Evolutionary conservation across 1,139 yeast genomes (phyloP).

Genomic region (Candida smagusa): DNA sequence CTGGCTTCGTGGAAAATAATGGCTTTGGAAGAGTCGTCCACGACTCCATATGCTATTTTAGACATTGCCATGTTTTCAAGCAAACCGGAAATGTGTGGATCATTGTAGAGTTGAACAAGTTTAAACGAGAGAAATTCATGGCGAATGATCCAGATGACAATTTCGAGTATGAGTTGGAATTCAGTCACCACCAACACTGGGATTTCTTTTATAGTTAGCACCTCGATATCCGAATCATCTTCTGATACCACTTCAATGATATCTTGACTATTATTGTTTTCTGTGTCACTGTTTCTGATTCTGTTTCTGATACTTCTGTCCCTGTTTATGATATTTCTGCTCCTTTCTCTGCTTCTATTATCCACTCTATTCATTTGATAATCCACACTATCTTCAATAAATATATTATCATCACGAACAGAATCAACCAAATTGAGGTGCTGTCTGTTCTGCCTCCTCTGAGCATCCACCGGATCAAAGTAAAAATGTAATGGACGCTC

Average conservation of each 20-base stretch:
- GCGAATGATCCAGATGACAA: constrained; percentile 28
- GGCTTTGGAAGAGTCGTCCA: constrained; percentile 10
- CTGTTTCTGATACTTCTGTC: no score
- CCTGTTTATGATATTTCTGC: no score
- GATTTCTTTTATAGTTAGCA: constrained; percentile 12
- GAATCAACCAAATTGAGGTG: not conserved
- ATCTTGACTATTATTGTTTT: no score
- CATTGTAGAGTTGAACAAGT: constrained; percentile 24
- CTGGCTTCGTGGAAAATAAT: constrained; percentile 29
- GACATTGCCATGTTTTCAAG: constrained; percentile 21
- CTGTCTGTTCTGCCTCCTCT: not conserved
- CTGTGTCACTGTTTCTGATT: no score
- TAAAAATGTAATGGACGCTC: constrained; percentile 1
- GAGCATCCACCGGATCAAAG: constrained; percentile 1
- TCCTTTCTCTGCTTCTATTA: no score
- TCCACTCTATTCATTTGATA: no score
- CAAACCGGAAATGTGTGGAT: constrained; percentile 19
- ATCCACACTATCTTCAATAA: not conserved
- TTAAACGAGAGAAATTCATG: constrained; percentile 19
- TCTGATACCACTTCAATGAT: not conserved
- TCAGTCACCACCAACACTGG: constrained; percentile 21
- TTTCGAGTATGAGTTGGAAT: constrained; percentile 24
- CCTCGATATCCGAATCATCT: constrained; percentile 11
- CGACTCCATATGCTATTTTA: constrained; percentile 11
- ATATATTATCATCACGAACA: not conserved